Evolutionary conservation across 2,329 filamentous ascomycete species (phyloP), one percentile per base, ranked within the genome.

Genomic region (Penicillium sclerotiorum): DNA sequence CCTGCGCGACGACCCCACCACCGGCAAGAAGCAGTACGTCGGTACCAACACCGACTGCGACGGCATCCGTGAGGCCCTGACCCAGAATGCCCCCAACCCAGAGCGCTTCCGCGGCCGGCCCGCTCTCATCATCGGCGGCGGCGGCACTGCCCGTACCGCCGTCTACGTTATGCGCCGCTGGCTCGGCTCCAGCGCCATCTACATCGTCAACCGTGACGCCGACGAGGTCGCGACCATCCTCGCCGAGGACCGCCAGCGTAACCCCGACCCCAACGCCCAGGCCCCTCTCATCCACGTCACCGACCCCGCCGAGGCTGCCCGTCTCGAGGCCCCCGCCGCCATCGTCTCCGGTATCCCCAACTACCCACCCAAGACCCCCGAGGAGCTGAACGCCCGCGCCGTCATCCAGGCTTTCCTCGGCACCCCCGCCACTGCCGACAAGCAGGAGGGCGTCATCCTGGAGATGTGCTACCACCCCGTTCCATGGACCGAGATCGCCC

Each of bases 391-490:
- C 35, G 82, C 86, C 4, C 75, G 88, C 1, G 67, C 70, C 1
- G 77, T 89, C 0, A 63, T 77, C 20, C 57, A 68, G 54, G 61
- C 59, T 8, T 70, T 78, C 50, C 52, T 78, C 42, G 58, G 61
- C 0, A 48, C 48, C 18, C 38, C 45, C n/a, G 27, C 53, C n/a
- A 36, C 52, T 39, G 44, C 58, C 11, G 36, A 52, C 8, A 51
- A 75, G 23, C 71, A 80, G 53, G 86, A 87, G 69, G 88, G 87
- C 6, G 83, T 83, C 6, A 81, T 92, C 49, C 68, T 92, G 52
- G 88, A 92, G 69, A 92, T 93, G 88, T 91, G 88, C 75, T 92
- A 92, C 67, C 89, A 91, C 65, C 89, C 89, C 0, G 69, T 78
- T 2, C 85, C 87, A 0, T 85, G 81, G 67, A 92, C 89, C 0